Percentiles rank a stretch among this genome's conserved stretches.
Evolutionary conservation across 345 rosid genomes (phyloP).

Genomic region (Eucalyptus cloeziana): DNA sequence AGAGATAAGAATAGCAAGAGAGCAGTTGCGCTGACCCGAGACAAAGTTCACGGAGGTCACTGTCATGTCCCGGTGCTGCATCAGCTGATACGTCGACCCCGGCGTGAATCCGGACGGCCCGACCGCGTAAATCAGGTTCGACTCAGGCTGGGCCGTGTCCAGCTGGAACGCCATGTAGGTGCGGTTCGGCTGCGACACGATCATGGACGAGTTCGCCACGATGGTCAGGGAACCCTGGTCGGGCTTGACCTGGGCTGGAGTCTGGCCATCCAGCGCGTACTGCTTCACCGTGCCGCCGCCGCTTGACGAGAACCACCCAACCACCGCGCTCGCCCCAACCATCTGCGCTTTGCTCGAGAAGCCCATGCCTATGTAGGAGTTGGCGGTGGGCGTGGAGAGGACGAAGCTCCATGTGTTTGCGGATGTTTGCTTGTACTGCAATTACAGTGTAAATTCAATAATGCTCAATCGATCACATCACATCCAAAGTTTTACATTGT

Average conservation of each 20-base stretch:
- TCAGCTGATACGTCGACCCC: constrained; percentile 16
- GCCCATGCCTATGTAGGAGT: constrained; percentile 49
- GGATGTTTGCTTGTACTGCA: constrained; percentile 32
- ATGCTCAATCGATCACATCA: neutral
- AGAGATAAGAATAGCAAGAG: neutral
- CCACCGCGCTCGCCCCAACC: constrained; percentile 73
- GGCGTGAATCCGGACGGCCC: constrained; percentile 48
- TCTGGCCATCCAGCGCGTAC: constrained; percentile 35
- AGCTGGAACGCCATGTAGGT: constrained; percentile 62
- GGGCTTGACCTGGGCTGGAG: constrained; percentile 19
- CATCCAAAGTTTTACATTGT: neutral
- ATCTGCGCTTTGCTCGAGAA: constrained; percentile 51
- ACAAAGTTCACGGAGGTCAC: constrained; percentile 39
- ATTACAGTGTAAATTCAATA: neutral
- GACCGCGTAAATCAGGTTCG: constrained; percentile 36
- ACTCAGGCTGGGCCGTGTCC: constrained; percentile 20
- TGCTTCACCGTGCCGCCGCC: constrained; percentile 19
- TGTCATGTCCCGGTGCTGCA: constrained; percentile 33
- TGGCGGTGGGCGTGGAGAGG: constrained; percentile 41
- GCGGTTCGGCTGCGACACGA: constrained; percentile 34
- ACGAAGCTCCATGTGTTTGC: constrained; percentile 60
- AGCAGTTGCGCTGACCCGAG: constrained; percentile 32
- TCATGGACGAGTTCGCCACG: constrained; percentile 9
- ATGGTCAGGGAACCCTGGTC: constrained; percentile 45
- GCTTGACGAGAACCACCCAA: constrained; percentile 51